These are phyloP conservation scores for Podila minutissima DNA, from an alignment of 192 early-diverging fungal species.

Conservation along the genomic window DNA sequence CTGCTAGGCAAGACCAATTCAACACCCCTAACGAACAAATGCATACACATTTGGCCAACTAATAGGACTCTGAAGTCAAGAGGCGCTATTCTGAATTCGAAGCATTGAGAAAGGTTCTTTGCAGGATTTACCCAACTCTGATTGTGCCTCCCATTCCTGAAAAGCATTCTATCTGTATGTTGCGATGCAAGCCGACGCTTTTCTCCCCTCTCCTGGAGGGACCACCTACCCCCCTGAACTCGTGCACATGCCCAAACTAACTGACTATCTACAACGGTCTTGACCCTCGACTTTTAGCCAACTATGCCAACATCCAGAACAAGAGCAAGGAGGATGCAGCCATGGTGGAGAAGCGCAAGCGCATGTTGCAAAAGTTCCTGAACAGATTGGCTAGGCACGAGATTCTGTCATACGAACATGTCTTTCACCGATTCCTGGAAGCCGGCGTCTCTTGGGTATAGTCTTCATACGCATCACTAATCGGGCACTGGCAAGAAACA, in stretches of 20 bases:
- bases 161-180: conserved; percentile 90
- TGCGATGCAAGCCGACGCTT: conserved; percentile 24
- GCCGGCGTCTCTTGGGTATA: conserved; percentile 74
- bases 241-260: neutral
- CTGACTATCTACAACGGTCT: neutral
- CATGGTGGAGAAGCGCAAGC: conserved; percentile 91
- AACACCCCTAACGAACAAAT: neutral
- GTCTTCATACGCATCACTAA: neutral
- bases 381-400: conserved; percentile 92
- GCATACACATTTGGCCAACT: neutral
- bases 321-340: conserved; percentile 92
- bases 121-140: conserved; percentile 83
- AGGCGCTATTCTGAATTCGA: conserved; percentile 98
- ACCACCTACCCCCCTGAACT: neutral
- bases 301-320: conserved; percentile 80
- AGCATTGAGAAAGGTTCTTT: conserved; percentile 82
- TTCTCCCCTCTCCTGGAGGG: conserved; percentile 1
- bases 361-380: conserved; percentile 93
- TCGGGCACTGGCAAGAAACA: neutral
- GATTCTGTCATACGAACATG: conserved; percentile 84
- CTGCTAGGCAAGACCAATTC: neutral
- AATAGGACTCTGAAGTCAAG: conserved; percentile 73
- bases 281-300: conserved; percentile 45
- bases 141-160: conserved; percentile 97
- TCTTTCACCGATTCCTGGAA: conserved; percentile 95